Percentiles rank a stretch among this genome's conserved stretches.
phyloP scores from a whole-genome alignment of 371 early-diverging fungal species.

The Mortierella sp. region DNA sequence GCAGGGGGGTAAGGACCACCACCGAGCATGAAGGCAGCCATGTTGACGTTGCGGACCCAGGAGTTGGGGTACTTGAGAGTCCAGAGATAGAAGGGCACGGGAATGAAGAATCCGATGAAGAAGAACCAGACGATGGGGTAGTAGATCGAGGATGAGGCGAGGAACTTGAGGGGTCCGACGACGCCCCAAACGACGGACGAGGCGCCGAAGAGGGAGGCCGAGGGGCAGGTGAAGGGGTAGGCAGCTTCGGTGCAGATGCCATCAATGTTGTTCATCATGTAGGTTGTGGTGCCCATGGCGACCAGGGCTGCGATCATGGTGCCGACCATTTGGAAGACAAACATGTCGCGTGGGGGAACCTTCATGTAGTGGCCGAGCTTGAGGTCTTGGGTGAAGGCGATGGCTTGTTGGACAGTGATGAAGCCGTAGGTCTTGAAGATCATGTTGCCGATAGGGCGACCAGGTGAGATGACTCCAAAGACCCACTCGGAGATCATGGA shows the following conservation, averaged over 20 bases:
- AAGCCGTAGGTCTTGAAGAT: conserved; percentile 69
- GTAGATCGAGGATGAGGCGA: conserved; percentile 74
- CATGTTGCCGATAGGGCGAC: conserved; percentile 63
- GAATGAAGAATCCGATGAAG: conserved; percentile 69
- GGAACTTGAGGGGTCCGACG: conserved; percentile 81
- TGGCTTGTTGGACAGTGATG: conserved; percentile 69
- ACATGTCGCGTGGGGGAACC: conserved; percentile 81
- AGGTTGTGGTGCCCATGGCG: conserved; percentile 60
- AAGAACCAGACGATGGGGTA: conserved; percentile 71
- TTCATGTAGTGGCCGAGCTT: conserved; percentile 78
- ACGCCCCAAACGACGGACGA: conserved; percentile 73
- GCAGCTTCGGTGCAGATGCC: conserved; percentile 50
- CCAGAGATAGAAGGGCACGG: conserved; percentile 68
- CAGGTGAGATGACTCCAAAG: conserved; percentile 74
- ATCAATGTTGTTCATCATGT: conserved; percentile 42
- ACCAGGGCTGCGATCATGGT: conserved; percentile 64
- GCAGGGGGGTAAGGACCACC: conserved; percentile 62
- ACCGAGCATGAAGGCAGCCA: conserved; percentile 66
- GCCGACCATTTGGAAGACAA: conserved; percentile 71
- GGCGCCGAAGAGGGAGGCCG: conserved; percentile 59
- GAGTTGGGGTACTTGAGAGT: conserved; percentile 60
- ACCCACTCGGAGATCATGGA: conserved; percentile 82
- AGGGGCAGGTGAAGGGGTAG: conserved; percentile 57
- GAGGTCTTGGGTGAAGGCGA: conserved; percentile 64
- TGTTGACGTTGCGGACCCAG: conserved; percentile 59